Conservation (phyloP, 2,329 filamentous ascomycete species). For the Ophiostoma quercus region DNA sequence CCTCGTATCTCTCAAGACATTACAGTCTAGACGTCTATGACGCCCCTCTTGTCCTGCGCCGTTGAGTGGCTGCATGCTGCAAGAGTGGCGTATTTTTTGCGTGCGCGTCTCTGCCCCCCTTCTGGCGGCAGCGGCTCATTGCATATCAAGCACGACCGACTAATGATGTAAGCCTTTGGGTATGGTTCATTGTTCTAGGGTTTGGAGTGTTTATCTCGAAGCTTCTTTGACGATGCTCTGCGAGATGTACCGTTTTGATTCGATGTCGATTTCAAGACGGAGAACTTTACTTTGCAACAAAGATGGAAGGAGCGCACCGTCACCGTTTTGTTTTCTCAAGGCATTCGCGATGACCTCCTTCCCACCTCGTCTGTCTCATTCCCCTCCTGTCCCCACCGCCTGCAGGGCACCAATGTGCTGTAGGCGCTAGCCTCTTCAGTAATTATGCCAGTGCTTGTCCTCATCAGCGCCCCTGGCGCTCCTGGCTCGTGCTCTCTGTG, state of each 20-base stretch:
- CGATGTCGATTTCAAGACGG: neutral
- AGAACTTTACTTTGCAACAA: neutral
- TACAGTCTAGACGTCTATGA: neutral
- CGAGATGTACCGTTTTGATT: neutral
- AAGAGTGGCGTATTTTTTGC: slow-evolving; percentile 1
- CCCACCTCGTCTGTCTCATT: neutral
- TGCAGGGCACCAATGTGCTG: neutral
- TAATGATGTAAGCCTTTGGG: neutral
- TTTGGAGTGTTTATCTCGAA: neutral
- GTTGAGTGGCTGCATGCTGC: slow-evolving; percentile 8
- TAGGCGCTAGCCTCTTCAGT: neutral
- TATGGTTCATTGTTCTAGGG: neutral
- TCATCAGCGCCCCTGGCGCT: neutral
- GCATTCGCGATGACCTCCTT: neutral
- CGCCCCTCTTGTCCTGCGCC: slow-evolving; percentile 9
- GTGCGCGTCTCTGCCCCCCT: slow-evolving; percentile 2
- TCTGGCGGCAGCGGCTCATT: slow-evolving; percentile 5
- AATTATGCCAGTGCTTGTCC: too few species aligned
- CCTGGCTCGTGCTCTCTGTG: neutral
- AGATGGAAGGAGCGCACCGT: neutral
- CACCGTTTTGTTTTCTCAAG: neutral
- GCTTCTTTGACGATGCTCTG: neutral
- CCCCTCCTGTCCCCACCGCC: neutral
- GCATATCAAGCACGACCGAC: neutral
- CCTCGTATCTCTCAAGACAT: neutral